A percentile compares a stretch with the other conserved stretches of the same genome.
Conservation (phyloP, 192 early-diverging fungal species). For the Linnemannia exigua region DNA sequence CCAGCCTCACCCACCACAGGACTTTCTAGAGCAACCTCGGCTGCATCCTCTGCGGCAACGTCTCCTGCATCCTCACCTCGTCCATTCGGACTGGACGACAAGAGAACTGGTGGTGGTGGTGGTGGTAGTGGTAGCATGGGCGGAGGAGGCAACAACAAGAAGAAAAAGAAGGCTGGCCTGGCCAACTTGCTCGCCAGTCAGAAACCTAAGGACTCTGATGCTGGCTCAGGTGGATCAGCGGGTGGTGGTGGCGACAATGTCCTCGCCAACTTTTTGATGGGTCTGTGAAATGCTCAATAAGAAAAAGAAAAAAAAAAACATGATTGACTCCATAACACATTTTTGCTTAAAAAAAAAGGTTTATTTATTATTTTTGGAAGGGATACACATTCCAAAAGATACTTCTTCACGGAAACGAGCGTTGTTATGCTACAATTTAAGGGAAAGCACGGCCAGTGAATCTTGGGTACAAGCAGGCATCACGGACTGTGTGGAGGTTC, state of each 20-base stretch:
- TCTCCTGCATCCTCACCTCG: constrained; percentile 39
- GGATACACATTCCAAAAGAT: constrained; percentile 1
- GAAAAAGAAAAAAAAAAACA: neutral
- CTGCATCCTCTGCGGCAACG: constrained; percentile 23
- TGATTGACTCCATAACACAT: neutral
- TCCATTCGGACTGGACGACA: neutral
- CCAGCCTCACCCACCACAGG: constrained; percentile 20
- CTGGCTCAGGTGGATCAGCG: neutral
- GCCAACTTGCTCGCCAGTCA: constrained; percentile 35
- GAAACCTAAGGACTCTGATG: constrained; percentile 32
- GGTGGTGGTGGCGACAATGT: constrained; percentile 31
- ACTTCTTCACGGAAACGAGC: too few species aligned
- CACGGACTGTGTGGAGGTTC: constrained; percentile 90
- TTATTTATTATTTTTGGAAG: constrained; percentile 8
- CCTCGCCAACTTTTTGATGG: constrained; percentile 50
- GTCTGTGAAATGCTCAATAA: constrained; percentile 15
- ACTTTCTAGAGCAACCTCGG: constrained; percentile 18
- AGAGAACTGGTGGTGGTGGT: neutral
- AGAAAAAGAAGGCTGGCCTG: constrained; percentile 49
- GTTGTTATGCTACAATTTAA: constrained; percentile 12
- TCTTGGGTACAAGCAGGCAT: constrained; percentile 91
- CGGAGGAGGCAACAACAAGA: constrained; percentile 26
- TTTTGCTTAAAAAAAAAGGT: neutral
- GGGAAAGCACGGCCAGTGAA: constrained; percentile 60
- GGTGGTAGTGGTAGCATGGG: too few species aligned